A percentile compares a stretch with the other conserved stretches of the same genome.
Evolutionary conservation across 306 rosid species (phyloP).

Genomic region (Rosa rugosa): DNA sequence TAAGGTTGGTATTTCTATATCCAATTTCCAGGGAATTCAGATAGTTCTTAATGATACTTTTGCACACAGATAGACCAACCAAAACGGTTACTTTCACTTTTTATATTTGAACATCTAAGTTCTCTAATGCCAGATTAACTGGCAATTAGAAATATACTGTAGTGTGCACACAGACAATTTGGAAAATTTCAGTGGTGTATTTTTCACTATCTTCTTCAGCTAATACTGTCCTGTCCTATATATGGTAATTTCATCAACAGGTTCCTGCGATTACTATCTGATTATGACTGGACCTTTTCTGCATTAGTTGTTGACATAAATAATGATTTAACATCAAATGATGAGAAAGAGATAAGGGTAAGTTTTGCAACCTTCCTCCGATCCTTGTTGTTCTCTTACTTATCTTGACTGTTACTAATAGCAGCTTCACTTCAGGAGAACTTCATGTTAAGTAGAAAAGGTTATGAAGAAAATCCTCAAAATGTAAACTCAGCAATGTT

Average conservation of each 20-base stretch:
- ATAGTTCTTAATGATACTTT: neutral
- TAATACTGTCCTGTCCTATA: constrained; percentile 16
- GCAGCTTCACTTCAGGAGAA: constrained; percentile 48
- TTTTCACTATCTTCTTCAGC: constrained; percentile 13
- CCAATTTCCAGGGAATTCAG: neutral
- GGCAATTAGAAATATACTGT: constrained; percentile 2
- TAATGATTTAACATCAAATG: constrained; percentile 52
- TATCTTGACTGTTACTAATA: neutral
- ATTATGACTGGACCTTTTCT: constrained; percentile 85
- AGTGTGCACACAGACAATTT: neutral
- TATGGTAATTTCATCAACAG: constrained; percentile 40
- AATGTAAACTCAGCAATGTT: constrained; percentile 60
- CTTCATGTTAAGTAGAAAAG: constrained; percentile 64
- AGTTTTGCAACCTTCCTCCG: constrained; percentile 34
- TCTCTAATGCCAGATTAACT: neutral
- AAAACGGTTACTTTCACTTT: constrained; percentile 5
- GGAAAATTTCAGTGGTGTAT: neutral
- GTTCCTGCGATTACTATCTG: constrained; percentile 71
- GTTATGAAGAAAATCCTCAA: constrained; percentile 47
- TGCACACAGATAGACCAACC: neutral
- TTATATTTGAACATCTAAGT: neutral
- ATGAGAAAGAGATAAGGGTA: constrained; percentile 72
- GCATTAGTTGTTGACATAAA: constrained; percentile 82
- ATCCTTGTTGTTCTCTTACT: constrained; percentile 10
- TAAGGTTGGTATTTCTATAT: constrained; percentile 55